Conservation (phyloP, 2,329 filamentous ascomycete species). For the Domatiomyces globalis region DNA sequence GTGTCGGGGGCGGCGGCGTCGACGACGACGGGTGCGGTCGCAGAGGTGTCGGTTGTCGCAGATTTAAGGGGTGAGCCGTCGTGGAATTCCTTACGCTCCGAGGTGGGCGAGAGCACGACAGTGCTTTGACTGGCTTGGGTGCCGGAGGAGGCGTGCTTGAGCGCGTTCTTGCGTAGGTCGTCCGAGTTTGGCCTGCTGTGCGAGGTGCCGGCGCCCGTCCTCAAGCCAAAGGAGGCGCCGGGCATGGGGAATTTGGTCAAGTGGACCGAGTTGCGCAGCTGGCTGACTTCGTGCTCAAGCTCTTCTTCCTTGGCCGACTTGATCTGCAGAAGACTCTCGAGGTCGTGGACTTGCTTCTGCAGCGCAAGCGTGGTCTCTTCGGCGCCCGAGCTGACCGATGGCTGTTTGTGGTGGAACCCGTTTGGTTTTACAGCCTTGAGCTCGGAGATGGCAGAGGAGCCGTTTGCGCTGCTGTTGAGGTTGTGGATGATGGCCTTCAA, state of each 20-base stretch:
- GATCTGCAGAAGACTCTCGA: slow-evolving; percentile 57
- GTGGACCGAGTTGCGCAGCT: slow-evolving; percentile 36
- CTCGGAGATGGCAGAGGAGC: not conserved
- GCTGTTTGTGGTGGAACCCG: slow-evolving; percentile 7
- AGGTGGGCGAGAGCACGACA: slow-evolving; percentile 8
- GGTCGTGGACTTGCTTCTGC: slow-evolving; percentile 65
- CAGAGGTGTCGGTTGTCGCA: not conserved
- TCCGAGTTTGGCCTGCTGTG: not conserved
- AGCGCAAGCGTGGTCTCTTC: slow-evolving; percentile 51
- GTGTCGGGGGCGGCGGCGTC: not conserved
- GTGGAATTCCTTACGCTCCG: slow-evolving; percentile 1
- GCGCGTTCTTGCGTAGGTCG: slow-evolving; percentile 15
- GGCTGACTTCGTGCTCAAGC: slow-evolving; percentile 66
- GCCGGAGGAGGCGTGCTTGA: slow-evolving; percentile 11
- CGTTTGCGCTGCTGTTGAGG: slow-evolving; percentile 44
- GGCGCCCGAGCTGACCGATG: slow-evolving; percentile 30
- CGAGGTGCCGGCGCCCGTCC: slow-evolving; percentile 1
- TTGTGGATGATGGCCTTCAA: slow-evolving; percentile 97
- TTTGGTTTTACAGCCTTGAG: slow-evolving; percentile 10
- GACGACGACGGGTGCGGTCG: not conserved
- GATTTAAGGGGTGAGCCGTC: not conserved
- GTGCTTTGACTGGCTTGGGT: slow-evolving; percentile 13
- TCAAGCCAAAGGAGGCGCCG: slow-evolving; percentile 10
- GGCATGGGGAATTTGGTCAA: slow-evolving; percentile 14
- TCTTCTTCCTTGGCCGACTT: slow-evolving; percentile 69